Conservation (phyloP, 2,329 filamentous ascomycete genomes). For the Claviceps fusiformis region DNA sequence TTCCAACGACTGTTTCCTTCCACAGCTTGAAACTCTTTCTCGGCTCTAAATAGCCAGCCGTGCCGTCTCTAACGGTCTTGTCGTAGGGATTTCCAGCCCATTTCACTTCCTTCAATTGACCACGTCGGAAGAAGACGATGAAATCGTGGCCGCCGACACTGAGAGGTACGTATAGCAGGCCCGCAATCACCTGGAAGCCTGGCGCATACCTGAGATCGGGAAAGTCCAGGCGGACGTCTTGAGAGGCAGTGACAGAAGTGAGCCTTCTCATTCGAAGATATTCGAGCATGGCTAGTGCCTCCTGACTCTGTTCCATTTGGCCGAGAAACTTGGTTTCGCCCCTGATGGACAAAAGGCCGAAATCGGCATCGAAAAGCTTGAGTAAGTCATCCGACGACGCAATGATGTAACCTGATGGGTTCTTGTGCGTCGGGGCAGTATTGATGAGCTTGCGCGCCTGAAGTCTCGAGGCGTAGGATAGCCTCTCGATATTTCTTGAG, state of each 20-base stretch:
- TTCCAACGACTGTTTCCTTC: constrained; percentile 69
- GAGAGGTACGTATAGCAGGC: constrained; percentile 68
- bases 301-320: constrained; percentile 60
- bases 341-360: constrained; percentile 68
- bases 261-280: constrained; percentile 67
- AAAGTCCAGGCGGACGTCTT: constrained; percentile 64
- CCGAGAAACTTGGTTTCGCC: constrained; percentile 86
- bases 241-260: constrained; percentile 63
- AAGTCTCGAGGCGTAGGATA: constrained; percentile 73
- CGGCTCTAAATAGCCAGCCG: constrained; percentile 61
- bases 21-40: constrained; percentile 67
- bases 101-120: constrained; percentile 61
- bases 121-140: constrained; percentile 79
- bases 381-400: constrained; percentile 78
- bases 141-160: constrained; percentile 67
- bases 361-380: constrained; percentile 76
- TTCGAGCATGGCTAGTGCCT: constrained; percentile 71
- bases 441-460: constrained; percentile 84
- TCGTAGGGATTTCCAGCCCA: constrained; percentile 84
- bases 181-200: constrained; percentile 66
- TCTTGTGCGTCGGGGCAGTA: constrained; percentile 64
- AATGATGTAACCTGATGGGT: constrained; percentile 80
- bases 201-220: constrained; percentile 68
- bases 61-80: constrained; percentile 59
- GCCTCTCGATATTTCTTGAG: constrained; percentile 72